These are phyloP conservation scores for Leonotis leonurus DNA, from an alignment of 257 asterid genomes.

Conservation along the genomic window DNA sequence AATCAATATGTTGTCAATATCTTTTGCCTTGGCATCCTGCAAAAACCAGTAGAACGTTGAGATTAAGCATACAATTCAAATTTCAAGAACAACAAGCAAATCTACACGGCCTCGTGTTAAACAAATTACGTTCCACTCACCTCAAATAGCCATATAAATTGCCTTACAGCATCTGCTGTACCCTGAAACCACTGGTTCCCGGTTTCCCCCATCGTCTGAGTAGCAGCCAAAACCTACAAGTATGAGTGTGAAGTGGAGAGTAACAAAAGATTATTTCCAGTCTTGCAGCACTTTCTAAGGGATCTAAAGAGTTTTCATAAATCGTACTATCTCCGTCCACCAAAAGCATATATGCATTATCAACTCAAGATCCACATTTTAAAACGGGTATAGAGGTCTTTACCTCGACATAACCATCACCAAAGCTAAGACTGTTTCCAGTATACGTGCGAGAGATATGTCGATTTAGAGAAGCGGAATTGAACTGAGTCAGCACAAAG, in stretches of 20 bases:
- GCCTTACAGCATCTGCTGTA: conserved; percentile 96
- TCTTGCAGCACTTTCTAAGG: too few species aligned
- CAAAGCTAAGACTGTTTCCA: conserved; percentile 83
- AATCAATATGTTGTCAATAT: conserved; percentile 69
- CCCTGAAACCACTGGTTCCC: conserved; percentile 95
- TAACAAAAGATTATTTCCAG: too few species aligned
- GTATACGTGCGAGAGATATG: conserved; percentile 85
- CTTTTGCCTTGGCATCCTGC: conserved; percentile 87
- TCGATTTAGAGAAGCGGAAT: conserved; percentile 90
- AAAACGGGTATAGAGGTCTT: background rate
- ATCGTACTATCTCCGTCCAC: too few species aligned
- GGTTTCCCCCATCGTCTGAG: conserved; percentile 85
- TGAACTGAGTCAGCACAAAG: conserved; percentile 90
- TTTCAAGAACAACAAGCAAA: background rate
- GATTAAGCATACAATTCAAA: background rate
- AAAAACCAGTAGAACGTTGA: conserved; percentile 4
- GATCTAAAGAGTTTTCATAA: too few species aligned
- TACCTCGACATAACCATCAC: conserved; percentile 95
- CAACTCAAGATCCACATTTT: too few species aligned
- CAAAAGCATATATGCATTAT: too few species aligned
- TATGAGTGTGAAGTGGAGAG: background rate
- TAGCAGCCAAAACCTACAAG: conserved; percentile 81
- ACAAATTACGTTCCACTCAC: too few species aligned
- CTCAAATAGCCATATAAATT: conserved; percentile 87
- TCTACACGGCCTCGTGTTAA: too few species aligned